Percentiles rank a stretch among this genome's conserved stretches.
These are phyloP conservation scores for Globisporangium sylvaticum DNA, from an alignment of 352 stramenopile species.

Conservation along the genomic window DNA sequence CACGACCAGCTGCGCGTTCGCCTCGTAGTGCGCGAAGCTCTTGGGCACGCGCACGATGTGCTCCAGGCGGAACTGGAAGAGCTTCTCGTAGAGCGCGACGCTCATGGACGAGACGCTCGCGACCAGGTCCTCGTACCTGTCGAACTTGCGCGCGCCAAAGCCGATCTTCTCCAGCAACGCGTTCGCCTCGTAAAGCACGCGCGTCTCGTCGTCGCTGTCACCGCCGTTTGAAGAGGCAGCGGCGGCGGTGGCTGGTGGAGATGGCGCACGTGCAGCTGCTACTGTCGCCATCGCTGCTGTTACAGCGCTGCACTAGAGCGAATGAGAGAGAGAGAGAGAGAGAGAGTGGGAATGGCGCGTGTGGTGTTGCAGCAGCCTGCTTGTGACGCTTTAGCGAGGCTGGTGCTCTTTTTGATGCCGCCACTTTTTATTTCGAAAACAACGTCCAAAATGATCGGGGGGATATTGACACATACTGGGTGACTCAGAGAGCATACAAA, in stretches of 20 bases:
- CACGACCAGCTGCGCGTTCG: constrained; percentile 86
- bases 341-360: not conserved
- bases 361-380: not conserved
- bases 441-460: not conserved
- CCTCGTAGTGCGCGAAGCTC: constrained; percentile 68
- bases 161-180: constrained; percentile 69
- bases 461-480: not conserved
- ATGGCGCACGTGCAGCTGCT: not conserved
- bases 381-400: not conserved
- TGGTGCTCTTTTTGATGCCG: not conserved
- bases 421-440: not conserved
- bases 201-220: not conserved
- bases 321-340: not conserved
- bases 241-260: not conserved
- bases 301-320: not conserved
- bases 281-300: not conserved
- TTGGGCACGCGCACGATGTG: constrained; percentile 60
- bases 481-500: not conserved
- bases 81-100: constrained; percentile 88
- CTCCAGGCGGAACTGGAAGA: constrained; percentile 85
- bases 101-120: constrained; percentile 90
- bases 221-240: not conserved
- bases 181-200: constrained; percentile 57
- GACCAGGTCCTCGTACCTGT: constrained; percentile 66
- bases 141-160: constrained; percentile 80